These are phyloP conservation scores for Arachnopeziza araneosa DNA, from an alignment of 2,329 filamentous ascomycete genomes.

Conservation along the genomic window DNA sequence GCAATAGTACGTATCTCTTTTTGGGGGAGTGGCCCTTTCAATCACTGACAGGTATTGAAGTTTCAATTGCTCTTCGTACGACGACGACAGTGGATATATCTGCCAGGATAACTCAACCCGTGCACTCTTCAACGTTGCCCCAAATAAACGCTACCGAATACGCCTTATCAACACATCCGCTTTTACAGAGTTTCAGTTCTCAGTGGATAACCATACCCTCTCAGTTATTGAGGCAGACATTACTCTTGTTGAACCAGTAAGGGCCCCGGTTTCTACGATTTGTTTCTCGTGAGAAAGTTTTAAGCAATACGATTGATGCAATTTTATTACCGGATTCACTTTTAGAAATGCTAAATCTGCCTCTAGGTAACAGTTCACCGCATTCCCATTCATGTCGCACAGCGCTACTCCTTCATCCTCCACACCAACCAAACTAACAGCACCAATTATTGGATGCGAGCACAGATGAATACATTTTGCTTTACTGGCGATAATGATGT, in stretches of 20 bases:
- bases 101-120: slow-evolving; percentile 4
- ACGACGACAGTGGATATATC: not conserved
- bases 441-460: slow-evolving; percentile 50
- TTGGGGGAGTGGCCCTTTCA: not conserved
- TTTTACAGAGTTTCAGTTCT: slow-evolving; percentile 11
- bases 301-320: too few species aligned
- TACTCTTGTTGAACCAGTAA: slow-evolving; percentile 15
- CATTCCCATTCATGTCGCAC: slow-evolving; percentile 39
- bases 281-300: too few species aligned
- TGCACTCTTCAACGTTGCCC: not conserved
- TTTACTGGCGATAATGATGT: slow-evolving; percentile 40
- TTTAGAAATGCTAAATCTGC: too few species aligned
- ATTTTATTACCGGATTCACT: too few species aligned
- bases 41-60: not conserved
- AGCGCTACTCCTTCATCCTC: slow-evolving; percentile 50
- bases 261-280: too few species aligned
- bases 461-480: slow-evolving; percentile 37
- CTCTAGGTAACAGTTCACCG: slow-evolving; percentile 15
- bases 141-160: slow-evolving; percentile 12
- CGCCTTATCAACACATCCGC: slow-evolving; percentile 9
- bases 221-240: slow-evolving; percentile 36
- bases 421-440: slow-evolving; percentile 56
- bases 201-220: slow-evolving; percentile 27
- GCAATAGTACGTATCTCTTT: slow-evolving; percentile 5
- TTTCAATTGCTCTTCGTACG: not conserved